Base-by-base conservation (phyloP, 2,329 filamentous ascomycete species). In the Colletotrichum tropicale region DNA sequence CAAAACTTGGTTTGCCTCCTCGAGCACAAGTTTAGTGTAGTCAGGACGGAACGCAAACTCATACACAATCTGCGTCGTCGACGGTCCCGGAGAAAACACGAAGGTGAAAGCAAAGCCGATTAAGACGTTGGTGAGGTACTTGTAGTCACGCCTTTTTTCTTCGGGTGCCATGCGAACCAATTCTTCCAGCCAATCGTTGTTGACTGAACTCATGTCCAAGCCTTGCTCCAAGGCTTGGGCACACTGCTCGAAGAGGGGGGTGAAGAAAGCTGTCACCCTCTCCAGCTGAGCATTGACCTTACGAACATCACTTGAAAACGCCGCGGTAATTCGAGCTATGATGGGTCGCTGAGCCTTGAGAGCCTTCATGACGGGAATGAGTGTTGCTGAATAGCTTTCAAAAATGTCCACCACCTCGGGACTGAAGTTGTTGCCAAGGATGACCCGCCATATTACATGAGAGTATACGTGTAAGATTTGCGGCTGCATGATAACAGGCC, bases 21-120 rank as follows among this genome's bases (percentile, higher is more conserved):
- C 8, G 13, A 72, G 69, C 8, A 75, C 69, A 12, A 43, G 38
- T 6, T 58, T 43, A 13, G 36, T 16, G 16, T 72, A 75, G 21
- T 72, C 69, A n/a, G 69, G 73, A 8, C 69, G 73, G 43, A 75
- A 75, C 8, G 70, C 73, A 21, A 75, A 75, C 62, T 75, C 73
- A 26, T 75, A 75, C 15, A 75, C 73, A 61, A 75, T 28, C 16
- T 75, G 73, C n/a, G 69, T 75, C 6, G 73, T 75, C 28, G 73
- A 73, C 2, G 64, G 73, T 3, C 69, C 69, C 3, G 73, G 69
- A 5, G 73, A 75, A 34, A 75, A 68, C 1, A 75, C 69, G 26
- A 75, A 72, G 3, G 73, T 75, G 21, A 75, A 75, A 18, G 69
- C 69, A 10, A 75, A 75, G 4, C 73, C 73, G 8, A 73, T 75